Evolutionary conservation across 208 protist genomes (phyloP), one percentile per base, ranked within the genome.

Genomic region (Trypanosoma theileri): DNA sequence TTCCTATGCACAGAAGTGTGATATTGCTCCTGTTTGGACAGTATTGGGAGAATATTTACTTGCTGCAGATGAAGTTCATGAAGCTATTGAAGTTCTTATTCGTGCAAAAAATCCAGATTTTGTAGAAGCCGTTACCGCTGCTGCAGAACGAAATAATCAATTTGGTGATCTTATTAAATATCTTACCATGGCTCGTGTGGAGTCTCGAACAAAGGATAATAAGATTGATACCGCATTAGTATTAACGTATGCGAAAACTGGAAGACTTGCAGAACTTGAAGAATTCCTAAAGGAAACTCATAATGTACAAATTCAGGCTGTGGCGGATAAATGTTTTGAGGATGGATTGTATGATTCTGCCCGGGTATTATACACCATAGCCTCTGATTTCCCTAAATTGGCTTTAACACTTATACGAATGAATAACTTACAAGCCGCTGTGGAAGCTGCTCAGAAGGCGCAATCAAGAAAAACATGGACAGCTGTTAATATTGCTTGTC

Each of bases 361-460:
- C 11, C 96, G 97, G 66, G 90, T 99, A 26, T 82, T 99, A 19
- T 99, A 98, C 92, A 97, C 75, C 54, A 90, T 97, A 46, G 91
- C 98, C 22, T 93, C 82, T 75, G 99, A 99, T 85, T 99, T 95
- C 71, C 81, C 86, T 50, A 79, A 88, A 24, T 88, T 99, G 11
- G 96, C 99, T 6, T 69, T 82, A 17, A 99, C 98, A 52, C 91
- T 99, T 24, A 82, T 99, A 46, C 92, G 96, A 71, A 86, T 99
- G 21, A 79, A 93, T 42, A 93, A 99, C 75, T 95, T 97, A 63
- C 56, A 89, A 56, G 88, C 84, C 13, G 98, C 98, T 42, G 98
- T 99, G 0, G 99, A 99, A 14, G 95, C 98, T 28, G 99, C 99
- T 0, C 91, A 95, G 75, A 99, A 99, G 79, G 98, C 99, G 66